Evolutionary conservation across 345 rosid species (phyloP).

Genomic region (Populus pruinosa): DNA sequence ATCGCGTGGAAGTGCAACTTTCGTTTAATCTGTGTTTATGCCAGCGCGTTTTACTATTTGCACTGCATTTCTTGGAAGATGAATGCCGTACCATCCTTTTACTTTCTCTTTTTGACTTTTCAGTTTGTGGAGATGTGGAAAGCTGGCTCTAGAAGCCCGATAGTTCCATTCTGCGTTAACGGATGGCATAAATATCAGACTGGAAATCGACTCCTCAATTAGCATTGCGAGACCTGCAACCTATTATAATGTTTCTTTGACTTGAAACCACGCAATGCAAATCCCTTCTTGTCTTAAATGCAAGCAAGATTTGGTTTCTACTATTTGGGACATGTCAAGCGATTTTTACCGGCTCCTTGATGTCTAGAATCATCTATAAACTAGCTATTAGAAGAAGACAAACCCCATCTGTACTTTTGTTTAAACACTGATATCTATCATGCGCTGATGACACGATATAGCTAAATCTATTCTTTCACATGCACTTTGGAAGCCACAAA

Average conservation of each 20-base stretch:
- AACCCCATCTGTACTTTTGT: not conserved
- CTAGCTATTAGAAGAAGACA: no score
- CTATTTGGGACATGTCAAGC: not conserved
- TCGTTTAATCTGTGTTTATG: not conserved
- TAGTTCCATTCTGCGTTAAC: no score
- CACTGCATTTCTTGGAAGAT: not conserved
- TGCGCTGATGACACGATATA: not conserved
- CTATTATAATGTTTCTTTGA: no score
- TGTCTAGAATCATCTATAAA: not conserved
- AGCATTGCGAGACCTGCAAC: no score
- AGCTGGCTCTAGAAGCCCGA: no score
- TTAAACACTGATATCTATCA: not conserved
- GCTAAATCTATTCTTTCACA: not conserved
- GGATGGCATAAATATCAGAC: no score
- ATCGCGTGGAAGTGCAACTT: no score
- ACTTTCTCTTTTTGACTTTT: no score
- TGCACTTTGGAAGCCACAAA: not conserved
- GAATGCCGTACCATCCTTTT: no score
- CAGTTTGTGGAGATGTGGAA: no score
- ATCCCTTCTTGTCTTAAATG: not conserved
- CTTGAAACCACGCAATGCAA: not conserved
- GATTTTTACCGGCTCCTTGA: not conserved
- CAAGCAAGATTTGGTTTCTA: not conserved
- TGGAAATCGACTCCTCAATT: no score
- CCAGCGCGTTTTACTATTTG: not conserved